Evolutionary conservation across 176 grass and related monocot genomes (phyloP), one percentile per base, ranked within the genome.

Genomic region (Triticum dicoccoides): DNA sequence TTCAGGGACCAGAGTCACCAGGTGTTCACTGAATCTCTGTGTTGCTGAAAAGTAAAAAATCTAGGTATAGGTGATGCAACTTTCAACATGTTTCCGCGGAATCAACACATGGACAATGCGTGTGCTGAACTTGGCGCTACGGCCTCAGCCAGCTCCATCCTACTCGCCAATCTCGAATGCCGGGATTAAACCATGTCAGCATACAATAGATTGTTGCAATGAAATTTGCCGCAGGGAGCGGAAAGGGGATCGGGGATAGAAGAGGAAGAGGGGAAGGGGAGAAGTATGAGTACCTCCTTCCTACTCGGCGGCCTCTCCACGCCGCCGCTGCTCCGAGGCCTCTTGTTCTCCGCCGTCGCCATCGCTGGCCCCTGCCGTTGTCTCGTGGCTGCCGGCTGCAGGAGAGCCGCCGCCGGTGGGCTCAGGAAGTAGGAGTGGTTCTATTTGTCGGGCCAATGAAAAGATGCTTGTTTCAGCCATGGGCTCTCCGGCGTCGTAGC

Each of bases 261-360:
- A 13, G 8, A 54, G 24, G 29, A 62, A 3, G 35, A n/a, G 44
- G 71, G 35, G 3, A n/a, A 4, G 38, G 72, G 1, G 2, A 42
- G 44, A 18, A 18, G 27, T 24, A 87, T 11, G 54, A 4, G 59
- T 5, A 90, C 89, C 89, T 87, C 66, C 66, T 90, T 87, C 44
- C 84, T 87, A 5, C 14, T 83, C 5, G 25, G 44, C 21, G 58
- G 79, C 58, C 6, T 90, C 80, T 59, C 80, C 27, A 2, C 58
- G 1, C 44, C 44, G 25, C 74, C 10, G 84, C 42, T 80, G 59
- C 69, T 58, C 59, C 44, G 59, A 25, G 42, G 58, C 74, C 80
- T 67, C 44, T 80, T 39, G 25, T 67, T 47, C 80, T 66, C 80
- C 84, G 67, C 74, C 67, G 75, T 83, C 10, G 2, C 73, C 39